Evolutionary conservation across 169 alveolate species (phyloP).

Genomic region (Theileria equi): DNA sequence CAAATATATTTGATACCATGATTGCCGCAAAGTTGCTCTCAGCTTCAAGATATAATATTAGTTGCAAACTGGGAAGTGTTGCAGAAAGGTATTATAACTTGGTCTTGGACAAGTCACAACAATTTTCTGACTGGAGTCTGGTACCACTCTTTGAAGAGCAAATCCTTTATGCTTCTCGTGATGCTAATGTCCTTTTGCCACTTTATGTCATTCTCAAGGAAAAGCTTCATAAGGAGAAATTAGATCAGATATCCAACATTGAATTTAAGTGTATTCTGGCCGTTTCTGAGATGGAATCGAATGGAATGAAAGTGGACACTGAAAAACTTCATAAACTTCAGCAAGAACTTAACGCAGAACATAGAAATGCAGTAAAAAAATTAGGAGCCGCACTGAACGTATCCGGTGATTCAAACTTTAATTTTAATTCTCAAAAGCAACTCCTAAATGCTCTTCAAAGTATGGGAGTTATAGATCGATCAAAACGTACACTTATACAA

Average conservation of each 20-base stretch:
- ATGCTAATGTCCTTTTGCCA: constrained; percentile 78
- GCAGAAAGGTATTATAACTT: constrained; percentile 75
- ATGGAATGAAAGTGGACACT: constrained; percentile 76
- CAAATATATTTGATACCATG: constrained; percentile 77
- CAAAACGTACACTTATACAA: constrained; percentile 59
- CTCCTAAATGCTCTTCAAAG: constrained; percentile 67
- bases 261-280: constrained; percentile 80
- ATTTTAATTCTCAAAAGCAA: constrained; percentile 79
- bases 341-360: constrained; percentile 64
- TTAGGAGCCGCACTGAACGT: constrained; percentile 65
- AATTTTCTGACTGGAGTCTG: constrained; percentile 77
- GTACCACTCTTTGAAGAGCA: constrained; percentile 72
- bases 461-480: constrained; percentile 66
- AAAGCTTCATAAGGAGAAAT: constrained; percentile 62
- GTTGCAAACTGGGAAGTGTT: constrained; percentile 74
- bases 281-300: constrained; percentile 80
- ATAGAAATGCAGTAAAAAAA: constrained; percentile 50
- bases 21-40: constrained; percentile 75
- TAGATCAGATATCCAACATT: constrained; percentile 70
- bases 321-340: constrained; percentile 67
- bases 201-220: constrained; percentile 70
- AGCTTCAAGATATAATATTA: constrained; percentile 68
- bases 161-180: constrained; percentile 78
- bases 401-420: constrained; percentile 61
- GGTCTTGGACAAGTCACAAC: constrained; percentile 78